Base-by-base conservation (phyloP, 2,329 filamentous ascomycete genomes). In the Aureobasidium subglaciale region DNA sequence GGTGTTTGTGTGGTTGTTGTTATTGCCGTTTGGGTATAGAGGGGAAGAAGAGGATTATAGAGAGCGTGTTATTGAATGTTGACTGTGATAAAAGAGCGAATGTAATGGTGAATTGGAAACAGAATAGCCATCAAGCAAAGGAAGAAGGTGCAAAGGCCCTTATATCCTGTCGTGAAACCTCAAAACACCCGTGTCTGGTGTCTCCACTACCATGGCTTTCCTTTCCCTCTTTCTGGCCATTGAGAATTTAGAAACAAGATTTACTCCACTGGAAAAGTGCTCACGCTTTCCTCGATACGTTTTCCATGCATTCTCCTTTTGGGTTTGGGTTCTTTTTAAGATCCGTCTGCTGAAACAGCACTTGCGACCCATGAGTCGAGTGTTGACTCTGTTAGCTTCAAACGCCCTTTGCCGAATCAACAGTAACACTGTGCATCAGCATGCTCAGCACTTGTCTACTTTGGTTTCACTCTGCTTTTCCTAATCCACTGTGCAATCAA, bases 161-260 rank as follows among this genome's bases (percentile, higher is more conserved):
- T 45, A 45, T 45, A 45, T 30, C 25, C 27, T 45, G 41, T 45
- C 41, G 41, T 45, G 41, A n/a, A 45, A 45, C 41, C 41, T 45
- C 41, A 30, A 45, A 10, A 45, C 16, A 30, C 41, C 41, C 25
- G 41, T 27, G 25, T 45, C 41, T 45, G 41, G n/a, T n/a, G n/a
- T n/a, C n/a, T n/a, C n/a, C n/a, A n/a, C n/a, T n/a, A n/a, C n/a
- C n/a, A n/a, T 45, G 41, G 24, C 41, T 43, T 13, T 30, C 25
- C 8, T 15, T 7, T 27, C 40, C 40, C 41, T 45, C 41, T 13
- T 45, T 45, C 41, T 32, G 41, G 41, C 5, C 30, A 16, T 32
- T 30, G 25, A 18, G 24, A 45, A 15, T 45, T 45, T 45, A 45
- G n/a, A n/a, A n/a, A n/a, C n/a, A n/a, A n/a, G n/a, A n/a, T n/a